A percentile compares a stretch with the other conserved stretches of the same genome.
These are phyloP conservation scores for Herpetomonas tarakana DNA, from an alignment of 208 protist genomes.

Conservation along the genomic window DNA sequence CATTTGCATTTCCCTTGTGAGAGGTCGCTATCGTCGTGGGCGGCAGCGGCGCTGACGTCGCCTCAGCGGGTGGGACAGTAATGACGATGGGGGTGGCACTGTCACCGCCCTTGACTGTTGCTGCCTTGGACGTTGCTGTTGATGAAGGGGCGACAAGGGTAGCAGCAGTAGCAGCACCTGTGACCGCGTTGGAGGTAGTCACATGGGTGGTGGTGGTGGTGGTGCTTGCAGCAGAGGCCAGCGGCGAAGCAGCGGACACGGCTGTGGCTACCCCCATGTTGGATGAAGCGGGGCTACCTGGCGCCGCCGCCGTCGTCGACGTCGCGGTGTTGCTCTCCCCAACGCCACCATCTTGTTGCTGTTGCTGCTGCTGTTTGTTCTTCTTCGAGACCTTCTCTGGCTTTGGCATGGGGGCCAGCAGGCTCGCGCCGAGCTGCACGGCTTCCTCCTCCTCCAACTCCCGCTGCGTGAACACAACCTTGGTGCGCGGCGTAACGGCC, in stretches of 20 bases:
- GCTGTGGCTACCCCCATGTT: neutral
- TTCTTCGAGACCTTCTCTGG: constrained; percentile 13
- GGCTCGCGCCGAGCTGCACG: constrained; percentile 49
- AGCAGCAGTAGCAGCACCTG: too few species aligned
- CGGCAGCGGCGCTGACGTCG: too few species aligned
- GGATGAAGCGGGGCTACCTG: neutral
- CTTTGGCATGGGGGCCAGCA: constrained; percentile 45
- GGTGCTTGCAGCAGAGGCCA: neutral
- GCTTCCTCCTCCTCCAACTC: constrained; percentile 63
- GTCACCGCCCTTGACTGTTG: too few species aligned
- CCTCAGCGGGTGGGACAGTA: too few species aligned
- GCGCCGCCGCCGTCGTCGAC: neutral
- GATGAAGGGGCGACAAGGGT: too few species aligned
- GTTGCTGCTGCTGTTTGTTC: neutral
- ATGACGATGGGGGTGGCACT: too few species aligned
- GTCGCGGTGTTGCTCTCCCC: neutral
- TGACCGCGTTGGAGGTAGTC: too few species aligned
- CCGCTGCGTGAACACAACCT: constrained; percentile 50
- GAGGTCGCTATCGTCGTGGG: too few species aligned
- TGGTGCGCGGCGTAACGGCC: constrained; percentile 31
- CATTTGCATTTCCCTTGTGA: too few species aligned
- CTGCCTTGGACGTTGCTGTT: too few species aligned
- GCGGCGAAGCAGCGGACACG: neutral
- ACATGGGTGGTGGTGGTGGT: neutral
- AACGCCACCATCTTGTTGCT: neutral